Percentiles rank a stretch among this genome's conserved stretches.
Evolutionary conservation across 1,284 basidiomycete genomes (phyloP).

Genomic region (Apiotrichum domesticum): DNA sequence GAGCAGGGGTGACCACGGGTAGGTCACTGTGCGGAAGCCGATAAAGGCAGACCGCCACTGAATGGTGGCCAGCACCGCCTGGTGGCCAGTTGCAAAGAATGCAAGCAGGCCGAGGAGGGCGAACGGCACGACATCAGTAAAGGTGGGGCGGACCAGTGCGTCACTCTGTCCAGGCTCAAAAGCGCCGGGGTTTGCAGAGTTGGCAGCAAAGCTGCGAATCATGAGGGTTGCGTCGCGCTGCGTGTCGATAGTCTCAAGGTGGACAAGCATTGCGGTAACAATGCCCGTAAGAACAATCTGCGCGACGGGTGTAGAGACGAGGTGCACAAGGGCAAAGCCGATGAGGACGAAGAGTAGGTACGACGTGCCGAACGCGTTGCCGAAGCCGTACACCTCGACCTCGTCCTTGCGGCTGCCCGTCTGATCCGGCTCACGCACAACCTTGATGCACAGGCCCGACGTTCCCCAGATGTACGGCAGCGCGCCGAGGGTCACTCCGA

Average conservation of each 20-base stretch:
- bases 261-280: constrained; percentile 60
- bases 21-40: constrained; percentile 62
- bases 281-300: constrained; percentile 67
- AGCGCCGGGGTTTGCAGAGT: constrained; percentile 18
- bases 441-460: constrained; percentile 64
- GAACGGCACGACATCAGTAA: constrained; percentile 65
- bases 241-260: constrained; percentile 72
- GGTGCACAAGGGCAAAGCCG: constrained; percentile 58
- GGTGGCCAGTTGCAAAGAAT: constrained; percentile 89
- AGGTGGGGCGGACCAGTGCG: constrained; percentile 49
- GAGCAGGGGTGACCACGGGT: constrained; percentile 71
- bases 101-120: constrained; percentile 67
- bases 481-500: constrained; percentile 53
- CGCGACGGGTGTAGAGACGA: constrained; percentile 69
- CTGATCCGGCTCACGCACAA: constrained; percentile 48
- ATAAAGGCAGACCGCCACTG: constrained; percentile 94
- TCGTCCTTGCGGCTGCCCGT: constrained; percentile 44
- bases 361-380: constrained; percentile 81
- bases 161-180: constrained; percentile 50
- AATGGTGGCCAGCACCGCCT: constrained; percentile 78
- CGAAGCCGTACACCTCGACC: constrained; percentile 75
- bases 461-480: constrained; percentile 63
- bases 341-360: constrained; percentile 76
- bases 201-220: constrained; percentile 25
- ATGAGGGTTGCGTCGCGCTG: constrained; percentile 64